Percentiles rank a stretch among this genome's conserved stretches.
Evolutionary conservation across 441 rosid species (phyloP).

Genomic region (Erodium moschatum): DNA sequence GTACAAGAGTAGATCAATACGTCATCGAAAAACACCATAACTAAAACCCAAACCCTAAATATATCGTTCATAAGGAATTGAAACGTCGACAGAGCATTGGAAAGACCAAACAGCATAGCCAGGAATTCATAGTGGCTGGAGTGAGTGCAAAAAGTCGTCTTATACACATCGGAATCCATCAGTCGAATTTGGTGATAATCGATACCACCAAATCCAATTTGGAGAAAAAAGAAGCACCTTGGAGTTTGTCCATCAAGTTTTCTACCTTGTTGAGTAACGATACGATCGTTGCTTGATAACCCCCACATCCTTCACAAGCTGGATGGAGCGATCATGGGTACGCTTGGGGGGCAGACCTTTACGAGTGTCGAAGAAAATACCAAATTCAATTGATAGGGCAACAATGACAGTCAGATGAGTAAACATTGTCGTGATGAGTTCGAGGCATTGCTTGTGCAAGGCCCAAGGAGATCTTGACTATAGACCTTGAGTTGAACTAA

Average conservation of each 20-base stretch:
- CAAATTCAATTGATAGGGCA: too few species aligned
- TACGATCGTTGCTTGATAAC: too few species aligned
- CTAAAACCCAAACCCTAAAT: neutral
- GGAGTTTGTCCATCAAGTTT: neutral
- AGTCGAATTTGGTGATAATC: neutral
- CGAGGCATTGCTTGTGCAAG: too few species aligned
- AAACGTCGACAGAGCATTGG: neutral
- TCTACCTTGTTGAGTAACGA: too few species aligned
- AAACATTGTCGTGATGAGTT: too few species aligned
- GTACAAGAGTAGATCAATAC: neutral
- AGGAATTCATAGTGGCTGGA: neutral
- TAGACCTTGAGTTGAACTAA: too few species aligned
- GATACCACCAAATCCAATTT: neutral
- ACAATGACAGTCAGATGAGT: too few species aligned
- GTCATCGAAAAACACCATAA: neutral
- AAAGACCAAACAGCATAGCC: neutral
- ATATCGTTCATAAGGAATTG: neutral
- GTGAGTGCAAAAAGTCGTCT: neutral
- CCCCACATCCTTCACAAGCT: too few species aligned
- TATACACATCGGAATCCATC: neutral
- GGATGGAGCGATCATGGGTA: too few species aligned
- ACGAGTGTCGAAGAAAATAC: too few species aligned
- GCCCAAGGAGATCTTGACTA: too few species aligned
- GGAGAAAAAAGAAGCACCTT: neutral
- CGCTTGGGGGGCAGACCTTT: too few species aligned